These are phyloP conservation scores for Kingdonia uniflora DNA, from an alignment of 164 flowering plant genomes.

Conservation along the genomic window DNA sequence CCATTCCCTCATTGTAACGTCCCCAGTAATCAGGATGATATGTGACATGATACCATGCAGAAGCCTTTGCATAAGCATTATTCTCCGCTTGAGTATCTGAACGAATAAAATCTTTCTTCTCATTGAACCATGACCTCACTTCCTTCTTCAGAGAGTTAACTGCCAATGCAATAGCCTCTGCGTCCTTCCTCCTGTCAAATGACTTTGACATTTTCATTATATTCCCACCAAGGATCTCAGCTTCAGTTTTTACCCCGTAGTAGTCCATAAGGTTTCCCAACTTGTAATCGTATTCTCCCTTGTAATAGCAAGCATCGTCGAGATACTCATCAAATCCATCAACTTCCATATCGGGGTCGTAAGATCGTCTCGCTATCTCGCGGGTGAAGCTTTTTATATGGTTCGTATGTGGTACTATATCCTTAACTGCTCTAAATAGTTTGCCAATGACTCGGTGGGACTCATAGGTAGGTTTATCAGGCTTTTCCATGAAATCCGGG, in stretches of 20 bases:
- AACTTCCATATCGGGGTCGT: conserved; percentile 66
- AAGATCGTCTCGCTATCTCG: conserved; percentile 39
- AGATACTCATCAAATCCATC: conserved; percentile 53
- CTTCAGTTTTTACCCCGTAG: conserved; percentile 62
- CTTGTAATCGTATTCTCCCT: conserved; percentile 48
- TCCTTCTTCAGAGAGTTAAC: conserved; percentile 58
- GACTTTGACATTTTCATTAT: conserved; percentile 44
- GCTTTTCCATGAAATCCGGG: conserved; percentile 93
- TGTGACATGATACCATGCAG: no score
- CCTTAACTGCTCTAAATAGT: conserved; percentile 45
- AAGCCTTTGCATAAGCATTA: no score
- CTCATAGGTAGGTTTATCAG: conserved; percentile 49
- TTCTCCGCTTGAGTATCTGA: no score
- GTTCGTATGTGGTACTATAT: conserved; percentile 17
- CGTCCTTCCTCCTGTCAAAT: conserved; percentile 39
- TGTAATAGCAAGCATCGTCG: conserved; percentile 47
- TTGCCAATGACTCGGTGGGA: conserved; percentile 26
- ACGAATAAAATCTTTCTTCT: no score
- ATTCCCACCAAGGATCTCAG: conserved; percentile 54
- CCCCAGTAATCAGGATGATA: no score
- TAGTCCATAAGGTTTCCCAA: conserved; percentile 57
- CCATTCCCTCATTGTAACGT: no score
- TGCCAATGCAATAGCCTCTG: conserved; percentile 43
- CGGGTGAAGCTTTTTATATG: conserved; percentile 29
- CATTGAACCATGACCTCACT: conserved; percentile 39